A percentile compares a stretch with the other conserved stretches of the same genome.
These are phyloP conservation scores for Paramarasmius palmivorus DNA, from an alignment of 1,284 basidiomycete genomes.

Conservation along the genomic window DNA sequence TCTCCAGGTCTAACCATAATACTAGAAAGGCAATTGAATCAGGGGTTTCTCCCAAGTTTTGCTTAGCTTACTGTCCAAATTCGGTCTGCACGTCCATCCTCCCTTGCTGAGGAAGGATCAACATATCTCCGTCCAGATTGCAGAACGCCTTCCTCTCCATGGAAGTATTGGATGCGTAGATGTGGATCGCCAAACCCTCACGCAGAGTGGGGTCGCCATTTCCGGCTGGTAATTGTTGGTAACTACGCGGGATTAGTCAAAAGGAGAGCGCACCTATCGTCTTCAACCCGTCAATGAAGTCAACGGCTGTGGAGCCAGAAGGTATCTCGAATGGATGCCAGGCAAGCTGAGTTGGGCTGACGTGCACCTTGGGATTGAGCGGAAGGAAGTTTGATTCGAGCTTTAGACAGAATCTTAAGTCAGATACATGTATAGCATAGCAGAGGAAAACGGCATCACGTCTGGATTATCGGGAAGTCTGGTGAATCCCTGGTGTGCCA, in stretches of 20 bases:
- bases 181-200: constrained; percentile 64
- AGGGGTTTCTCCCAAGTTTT: not conserved
- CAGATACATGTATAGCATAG: constrained; percentile 12
- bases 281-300: constrained; percentile 66
- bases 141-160: constrained; percentile 69
- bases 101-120: constrained; percentile 68
- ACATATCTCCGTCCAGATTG: constrained; percentile 69
- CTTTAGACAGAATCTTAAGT: constrained; percentile 26
- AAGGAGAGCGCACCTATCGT: constrained; percentile 37
- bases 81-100: constrained; percentile 71
- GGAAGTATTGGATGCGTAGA: constrained; percentile 60
- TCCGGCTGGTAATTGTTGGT: constrained; percentile 35
- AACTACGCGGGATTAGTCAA: not conserved
- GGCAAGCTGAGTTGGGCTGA: constrained; percentile 67
- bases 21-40: constrained; percentile 23
- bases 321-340: constrained; percentile 69
- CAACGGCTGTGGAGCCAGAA: constrained; percentile 39
- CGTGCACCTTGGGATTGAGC: constrained; percentile 58
- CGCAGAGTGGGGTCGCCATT: constrained; percentile 63
- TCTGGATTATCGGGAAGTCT: constrained; percentile 57
- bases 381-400: constrained; percentile 61
- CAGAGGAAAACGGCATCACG: constrained; percentile 34
- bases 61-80: constrained; percentile 53
- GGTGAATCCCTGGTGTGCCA: constrained; percentile 66
- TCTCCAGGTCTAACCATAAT: constrained; percentile 68